These are phyloP conservation scores for Tillandsia fasciculata DNA, from an alignment of 176 grass and related monocot genomes.

Conservation along the genomic window DNA sequence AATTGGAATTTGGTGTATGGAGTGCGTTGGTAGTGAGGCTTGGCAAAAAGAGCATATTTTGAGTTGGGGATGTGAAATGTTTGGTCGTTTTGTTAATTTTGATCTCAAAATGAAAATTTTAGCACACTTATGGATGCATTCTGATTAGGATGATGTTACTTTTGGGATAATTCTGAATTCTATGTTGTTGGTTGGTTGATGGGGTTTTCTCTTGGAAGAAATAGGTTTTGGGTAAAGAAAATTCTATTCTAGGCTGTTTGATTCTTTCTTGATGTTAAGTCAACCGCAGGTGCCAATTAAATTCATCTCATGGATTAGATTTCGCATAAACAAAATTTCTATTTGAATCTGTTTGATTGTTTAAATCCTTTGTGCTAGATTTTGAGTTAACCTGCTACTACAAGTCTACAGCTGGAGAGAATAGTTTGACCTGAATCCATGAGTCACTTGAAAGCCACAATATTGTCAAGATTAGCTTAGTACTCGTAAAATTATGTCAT, in stretches of 20 bases:
- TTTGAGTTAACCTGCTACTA: not conserved
- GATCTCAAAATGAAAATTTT: not conserved
- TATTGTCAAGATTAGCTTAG: slow-evolving; percentile 1
- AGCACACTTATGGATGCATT: not conserved
- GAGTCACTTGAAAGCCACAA: slow-evolving; percentile 1
- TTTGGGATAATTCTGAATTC: not conserved
- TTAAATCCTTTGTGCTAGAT: not conserved
- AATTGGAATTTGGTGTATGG: not conserved
- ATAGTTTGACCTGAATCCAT: not conserved
- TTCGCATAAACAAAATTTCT: not conserved
- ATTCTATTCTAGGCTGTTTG: not conserved
- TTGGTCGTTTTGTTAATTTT: not conserved
- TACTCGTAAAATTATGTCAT: slow-evolving; percentile 12
- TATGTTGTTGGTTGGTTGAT: not conserved
- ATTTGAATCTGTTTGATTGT: not conserved
- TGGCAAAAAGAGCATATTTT: not conserved
- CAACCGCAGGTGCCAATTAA: not conserved
- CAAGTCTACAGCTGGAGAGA: not conserved
- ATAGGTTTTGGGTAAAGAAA: not conserved
- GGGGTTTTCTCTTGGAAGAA: not conserved
- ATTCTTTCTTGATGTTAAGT: not conserved
- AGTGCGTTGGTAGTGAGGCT: not conserved
- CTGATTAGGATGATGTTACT: not conserved
- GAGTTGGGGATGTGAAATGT: not conserved
- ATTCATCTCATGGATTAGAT: not conserved